A percentile compares a stretch with the other conserved stretches of the same genome.
phyloP scores from a whole-genome alignment of 1,284 basidiomycete genomes.

The Austropuccinia psidii region DNA sequence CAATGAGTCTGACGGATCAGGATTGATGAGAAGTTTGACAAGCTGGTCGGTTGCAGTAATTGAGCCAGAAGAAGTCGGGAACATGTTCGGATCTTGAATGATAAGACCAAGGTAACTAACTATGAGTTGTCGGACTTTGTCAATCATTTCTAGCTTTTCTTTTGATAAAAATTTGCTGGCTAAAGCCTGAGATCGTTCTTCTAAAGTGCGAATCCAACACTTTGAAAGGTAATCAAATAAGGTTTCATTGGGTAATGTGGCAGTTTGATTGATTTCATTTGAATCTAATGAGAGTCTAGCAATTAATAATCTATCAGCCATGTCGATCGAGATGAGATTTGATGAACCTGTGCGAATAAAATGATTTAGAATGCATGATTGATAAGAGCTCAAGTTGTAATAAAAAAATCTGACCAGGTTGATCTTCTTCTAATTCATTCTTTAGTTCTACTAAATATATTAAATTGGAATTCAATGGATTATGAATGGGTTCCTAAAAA shows the following conservation, averaged over 20 bases:
- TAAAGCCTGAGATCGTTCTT: conserved; percentile 52
- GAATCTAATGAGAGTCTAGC: conserved; percentile 77
- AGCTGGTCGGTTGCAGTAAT: conserved; percentile 60
- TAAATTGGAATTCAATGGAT: conserved; percentile 2
- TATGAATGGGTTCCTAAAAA: neutral
- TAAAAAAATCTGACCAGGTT: neutral
- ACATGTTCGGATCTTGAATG: conserved; percentile 83
- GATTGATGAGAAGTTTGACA: conserved; percentile 61
- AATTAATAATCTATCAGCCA: conserved; percentile 74
- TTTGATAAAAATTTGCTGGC: conserved; percentile 55
- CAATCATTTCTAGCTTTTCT: conserved; percentile 57
- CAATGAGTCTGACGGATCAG: conserved; percentile 43
- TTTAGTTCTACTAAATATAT: conserved; percentile 22
- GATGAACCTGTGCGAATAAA: conserved; percentile 29
- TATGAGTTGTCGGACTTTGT: conserved; percentile 68
- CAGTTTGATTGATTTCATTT: conserved; percentile 64
- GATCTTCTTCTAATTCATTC: conserved; percentile 33
- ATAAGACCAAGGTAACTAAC: conserved; percentile 84
- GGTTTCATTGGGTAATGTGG: conserved; percentile 68
- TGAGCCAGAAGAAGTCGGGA: conserved; percentile 66
- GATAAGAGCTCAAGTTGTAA: neutral
- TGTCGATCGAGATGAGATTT: conserved; percentile 40
- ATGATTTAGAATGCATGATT: conserved; percentile 2
- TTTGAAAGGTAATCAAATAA: conserved; percentile 83
- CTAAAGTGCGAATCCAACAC: conserved; percentile 77